Evolutionary conservation across 164 flowering plant species (phyloP).

Genomic region (Malania oleifera): DNA sequence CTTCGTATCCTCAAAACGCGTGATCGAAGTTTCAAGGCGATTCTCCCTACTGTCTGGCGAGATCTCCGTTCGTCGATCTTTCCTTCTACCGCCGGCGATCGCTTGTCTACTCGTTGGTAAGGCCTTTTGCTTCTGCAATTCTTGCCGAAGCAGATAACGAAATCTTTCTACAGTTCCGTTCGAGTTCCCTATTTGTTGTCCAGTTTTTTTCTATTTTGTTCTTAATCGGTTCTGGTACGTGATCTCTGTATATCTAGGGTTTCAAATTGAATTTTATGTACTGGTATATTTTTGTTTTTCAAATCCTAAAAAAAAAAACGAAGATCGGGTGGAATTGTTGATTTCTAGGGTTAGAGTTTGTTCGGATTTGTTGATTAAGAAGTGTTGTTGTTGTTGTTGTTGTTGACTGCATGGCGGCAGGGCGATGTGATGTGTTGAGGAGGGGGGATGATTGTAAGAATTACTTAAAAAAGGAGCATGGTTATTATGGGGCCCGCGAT

Average conservation of each 20-base stretch:
- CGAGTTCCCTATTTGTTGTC: too few relatives aligned
- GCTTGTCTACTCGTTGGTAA: background rate
- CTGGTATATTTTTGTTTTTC: too few relatives aligned
- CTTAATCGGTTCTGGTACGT: too few relatives aligned
- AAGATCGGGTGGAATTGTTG: background rate
- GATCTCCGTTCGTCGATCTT: background rate
- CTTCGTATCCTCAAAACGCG: too few relatives aligned
- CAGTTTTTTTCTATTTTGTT: too few relatives aligned
- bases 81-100: too few relatives aligned
- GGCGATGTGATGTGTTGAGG: conserved; percentile 23
- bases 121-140: background rate
- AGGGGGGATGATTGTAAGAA: conserved; percentile 10
- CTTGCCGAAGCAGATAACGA: too few relatives aligned
- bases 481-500: conserved; percentile 4
- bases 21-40: background rate
- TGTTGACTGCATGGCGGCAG: conserved; percentile 36
- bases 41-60: background rate
- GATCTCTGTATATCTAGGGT: too few relatives aligned
- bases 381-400: conserved; percentile 16
- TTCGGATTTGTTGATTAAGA: conserved; percentile 10
- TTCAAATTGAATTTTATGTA: too few relatives aligned
- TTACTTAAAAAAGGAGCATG: conserved; percentile 11
- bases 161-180: too few relatives aligned
- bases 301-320: background rate
- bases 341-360: conserved; percentile 14